Conservation (phyloP, 805 yeast genomes). For the Wickerhamomyces rabaulensis region DNA sequence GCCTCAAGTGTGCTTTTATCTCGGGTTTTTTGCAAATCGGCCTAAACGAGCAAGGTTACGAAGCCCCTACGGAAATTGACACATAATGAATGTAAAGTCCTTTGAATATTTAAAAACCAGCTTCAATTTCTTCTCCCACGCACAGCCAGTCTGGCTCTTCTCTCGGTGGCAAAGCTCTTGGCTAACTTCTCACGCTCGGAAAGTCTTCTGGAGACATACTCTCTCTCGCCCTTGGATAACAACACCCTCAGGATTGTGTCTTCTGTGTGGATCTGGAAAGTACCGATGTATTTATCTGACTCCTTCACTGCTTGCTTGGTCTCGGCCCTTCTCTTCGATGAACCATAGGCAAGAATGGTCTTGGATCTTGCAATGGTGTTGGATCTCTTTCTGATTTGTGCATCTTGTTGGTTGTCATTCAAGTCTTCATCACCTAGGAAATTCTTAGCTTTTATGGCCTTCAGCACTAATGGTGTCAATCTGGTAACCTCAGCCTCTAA, state of each 20-base stretch:
- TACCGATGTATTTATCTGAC: conserved; percentile 32
- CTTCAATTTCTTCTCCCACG: conserved; percentile 2
- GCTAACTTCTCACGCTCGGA: conserved; percentile 50
- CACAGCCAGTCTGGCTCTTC: conserved; percentile 23
- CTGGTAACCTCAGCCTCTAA: conserved; percentile 56
- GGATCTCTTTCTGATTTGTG: conserved; percentile 23
- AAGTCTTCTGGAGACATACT: conserved; percentile 53
- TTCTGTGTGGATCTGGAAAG: conserved; percentile 40
- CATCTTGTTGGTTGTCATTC: conserved; percentile 14
- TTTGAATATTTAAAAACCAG: neutral
- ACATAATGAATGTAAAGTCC: neutral
- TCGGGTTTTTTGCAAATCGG: neutral
- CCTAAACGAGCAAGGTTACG: neutral
- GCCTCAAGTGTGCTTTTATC: neutral
- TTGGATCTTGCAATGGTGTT: conserved; percentile 54
- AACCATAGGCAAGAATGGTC: conserved; percentile 70
- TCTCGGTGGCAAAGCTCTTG: conserved; percentile 29
- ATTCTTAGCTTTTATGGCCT: conserved; percentile 43
- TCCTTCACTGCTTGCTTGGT: conserved; percentile 41
- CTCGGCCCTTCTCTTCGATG: conserved; percentile 46
- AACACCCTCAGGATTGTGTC: conserved; percentile 70
- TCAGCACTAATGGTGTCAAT: conserved; percentile 48
- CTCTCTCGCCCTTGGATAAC: conserved; percentile 56
- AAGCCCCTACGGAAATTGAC: neutral
- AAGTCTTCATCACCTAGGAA: conserved; percentile 33